These are phyloP conservation scores for Vigna reflexopilosa DNA, from an alignment of 306 rosid species.

Conservation along the genomic window DNA sequence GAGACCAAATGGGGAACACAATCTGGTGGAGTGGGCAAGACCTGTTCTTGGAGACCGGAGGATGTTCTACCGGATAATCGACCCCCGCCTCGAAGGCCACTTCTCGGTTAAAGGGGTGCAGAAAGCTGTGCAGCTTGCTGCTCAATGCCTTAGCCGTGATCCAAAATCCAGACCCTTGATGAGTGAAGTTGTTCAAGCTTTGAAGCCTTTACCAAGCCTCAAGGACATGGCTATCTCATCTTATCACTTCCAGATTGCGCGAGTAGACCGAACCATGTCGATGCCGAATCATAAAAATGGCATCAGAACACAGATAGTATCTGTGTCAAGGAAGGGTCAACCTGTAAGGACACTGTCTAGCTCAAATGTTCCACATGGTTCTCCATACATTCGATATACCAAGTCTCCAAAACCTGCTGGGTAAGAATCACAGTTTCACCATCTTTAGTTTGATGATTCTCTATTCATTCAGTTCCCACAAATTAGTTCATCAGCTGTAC, in stretches of 20 bases:
- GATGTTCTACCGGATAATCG: constrained; percentile 75
- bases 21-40: constrained; percentile 93
- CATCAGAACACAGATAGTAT: constrained; percentile 61
- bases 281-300: constrained; percentile 65
- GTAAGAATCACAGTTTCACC: constrained; percentile 38
- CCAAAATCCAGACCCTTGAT: constrained; percentile 90
- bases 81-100: constrained; percentile 95
- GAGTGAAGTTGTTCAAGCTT: constrained; percentile 79
- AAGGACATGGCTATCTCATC: constrained; percentile 93
- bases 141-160: constrained; percentile 87
- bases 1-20: constrained; percentile 95
- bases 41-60: constrained; percentile 80
- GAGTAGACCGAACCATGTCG: constrained; percentile 76
- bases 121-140: constrained; percentile 74
- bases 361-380: constrained; percentile 67
- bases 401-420: constrained; percentile 63
- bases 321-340: constrained; percentile 71
- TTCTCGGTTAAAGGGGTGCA: constrained; percentile 90
- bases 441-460: constrained; percentile 36
- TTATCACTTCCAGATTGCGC: constrained; percentile 66
- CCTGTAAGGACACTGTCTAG: constrained; percentile 73
- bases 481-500: constrained; percentile 27
- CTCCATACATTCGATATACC: constrained; percentile 59
- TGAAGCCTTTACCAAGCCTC: constrained; percentile 80
- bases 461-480: constrained; percentile 49